Evolutionary conservation across 345 rosid species (phyloP).

Genomic region (Pugionium cornutum): DNA sequence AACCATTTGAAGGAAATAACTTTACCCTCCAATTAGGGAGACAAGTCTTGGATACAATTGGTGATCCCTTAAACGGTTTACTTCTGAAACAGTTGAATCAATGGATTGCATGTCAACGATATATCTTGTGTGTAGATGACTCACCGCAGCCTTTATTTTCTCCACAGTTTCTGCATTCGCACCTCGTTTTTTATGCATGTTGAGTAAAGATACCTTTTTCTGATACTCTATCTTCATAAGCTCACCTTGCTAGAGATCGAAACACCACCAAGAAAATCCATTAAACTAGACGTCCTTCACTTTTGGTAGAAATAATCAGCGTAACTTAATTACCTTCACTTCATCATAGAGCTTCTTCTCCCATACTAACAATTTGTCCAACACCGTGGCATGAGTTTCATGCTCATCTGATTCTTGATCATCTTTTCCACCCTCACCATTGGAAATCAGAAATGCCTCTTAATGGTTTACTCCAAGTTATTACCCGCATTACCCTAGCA

Average conservation of each 20-base stretch:
- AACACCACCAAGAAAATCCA: constrained; percentile 16
- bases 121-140: constrained; percentile 88
- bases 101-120: constrained; percentile 98
- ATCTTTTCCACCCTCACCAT: constrained; percentile 65
- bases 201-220: constrained; percentile 69
- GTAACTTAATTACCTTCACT: constrained; percentile 66
- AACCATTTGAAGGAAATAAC: constrained; percentile 29
- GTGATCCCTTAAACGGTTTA: constrained; percentile 79
- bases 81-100: constrained; percentile 93
- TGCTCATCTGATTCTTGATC: constrained; percentile 69
- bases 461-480: constrained; percentile 89
- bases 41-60: constrained; percentile 85
- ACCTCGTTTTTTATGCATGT: constrained; percentile 79
- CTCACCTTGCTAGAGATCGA: constrained; percentile 75
- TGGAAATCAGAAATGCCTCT: constrained; percentile 52
- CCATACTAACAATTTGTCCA: constrained; percentile 96
- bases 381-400: constrained; percentile 88
- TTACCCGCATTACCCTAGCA: constrained; percentile 88
- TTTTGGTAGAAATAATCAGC: neutral
- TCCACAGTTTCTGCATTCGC: constrained; percentile 78
- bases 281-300: constrained; percentile 2
- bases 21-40: constrained; percentile 72
- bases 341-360: constrained; percentile 96
- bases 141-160: constrained; percentile 89
- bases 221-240: constrained; percentile 93